Evolutionary conservation across 2,329 filamentous ascomycete species (phyloP).

Genomic region (Colletotrichum limetticola): DNA sequence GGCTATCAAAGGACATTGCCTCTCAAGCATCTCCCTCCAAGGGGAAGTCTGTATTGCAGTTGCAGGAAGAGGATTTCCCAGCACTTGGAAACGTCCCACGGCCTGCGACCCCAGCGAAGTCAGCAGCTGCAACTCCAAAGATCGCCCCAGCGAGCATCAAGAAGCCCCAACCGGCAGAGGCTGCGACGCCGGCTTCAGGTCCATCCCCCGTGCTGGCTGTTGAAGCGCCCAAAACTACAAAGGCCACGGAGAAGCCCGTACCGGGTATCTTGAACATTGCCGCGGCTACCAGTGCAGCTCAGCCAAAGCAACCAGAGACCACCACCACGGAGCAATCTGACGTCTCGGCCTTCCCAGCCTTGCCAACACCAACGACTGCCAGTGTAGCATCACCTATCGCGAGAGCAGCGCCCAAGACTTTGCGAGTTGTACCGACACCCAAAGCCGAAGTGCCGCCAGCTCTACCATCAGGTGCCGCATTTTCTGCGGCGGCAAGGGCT

Average conservation of each 20-base stretch:
- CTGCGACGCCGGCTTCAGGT: background rate
- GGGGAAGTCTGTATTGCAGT: conserved; percentile 52
- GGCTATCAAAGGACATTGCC: conserved; percentile 58
- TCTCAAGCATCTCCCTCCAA: conserved; percentile 46
- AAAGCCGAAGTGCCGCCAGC: conserved; percentile 67
- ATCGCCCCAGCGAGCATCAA: conserved; percentile 47
- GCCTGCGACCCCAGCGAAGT: conserved; percentile 44
- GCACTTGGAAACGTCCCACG: conserved; percentile 58
- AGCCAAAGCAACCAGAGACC: conserved; percentile 44
- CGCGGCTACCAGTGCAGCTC: conserved; percentile 53
- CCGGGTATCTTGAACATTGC: conserved; percentile 61
- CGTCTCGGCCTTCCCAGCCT: conserved; percentile 60
- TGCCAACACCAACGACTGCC: conserved; percentile 58
- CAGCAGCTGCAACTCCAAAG: conserved; percentile 49
- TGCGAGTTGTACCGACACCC: conserved; percentile 76
- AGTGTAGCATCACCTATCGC: conserved; percentile 60
- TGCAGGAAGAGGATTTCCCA: conserved; percentile 73
- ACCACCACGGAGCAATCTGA: conserved; percentile 46
- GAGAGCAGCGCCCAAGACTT: conserved; percentile 69
- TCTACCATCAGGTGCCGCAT: conserved; percentile 6
- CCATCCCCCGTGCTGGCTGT: background rate
- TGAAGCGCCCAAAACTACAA: conserved; percentile 32
- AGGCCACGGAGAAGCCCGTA: conserved; percentile 48
- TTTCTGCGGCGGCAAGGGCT: conserved; percentile 50
- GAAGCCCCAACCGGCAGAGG: conserved; percentile 41